Conservation (phyloP, 2,329 filamentous ascomycete genomes). For the Aspergillus sp. region DNA sequence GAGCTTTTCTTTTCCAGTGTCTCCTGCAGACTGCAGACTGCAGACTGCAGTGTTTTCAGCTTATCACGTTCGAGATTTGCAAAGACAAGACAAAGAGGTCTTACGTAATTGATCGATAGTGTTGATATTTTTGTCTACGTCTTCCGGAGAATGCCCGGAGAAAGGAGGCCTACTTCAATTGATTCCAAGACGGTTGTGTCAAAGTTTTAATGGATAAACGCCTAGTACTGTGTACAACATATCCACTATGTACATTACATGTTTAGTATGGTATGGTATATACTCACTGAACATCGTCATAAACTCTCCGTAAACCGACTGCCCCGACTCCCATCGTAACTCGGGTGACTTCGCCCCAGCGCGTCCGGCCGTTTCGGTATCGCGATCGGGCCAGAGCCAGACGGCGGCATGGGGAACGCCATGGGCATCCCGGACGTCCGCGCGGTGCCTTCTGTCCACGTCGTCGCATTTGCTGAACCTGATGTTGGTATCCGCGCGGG, state of each 20-base stretch:
- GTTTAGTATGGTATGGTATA: not conserved
- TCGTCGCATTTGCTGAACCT: slow-evolving; percentile 30
- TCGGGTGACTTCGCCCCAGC: slow-evolving; percentile 44
- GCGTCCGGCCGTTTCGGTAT: slow-evolving; percentile 34
- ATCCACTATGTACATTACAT: slow-evolving; percentile 8
- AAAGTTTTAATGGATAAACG: not conserved
- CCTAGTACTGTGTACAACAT: not conserved
- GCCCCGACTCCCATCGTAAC: slow-evolving; percentile 45
- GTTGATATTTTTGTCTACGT: not conserved
- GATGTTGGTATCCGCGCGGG: slow-evolving; percentile 45
- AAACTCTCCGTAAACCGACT: slow-evolving; percentile 46
- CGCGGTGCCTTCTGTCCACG: slow-evolving; percentile 24
- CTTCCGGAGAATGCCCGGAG: too few relatives aligned
- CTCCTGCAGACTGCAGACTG: not conserved
- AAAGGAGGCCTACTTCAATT: not conserved
- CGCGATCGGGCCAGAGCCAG: slow-evolving; percentile 19
- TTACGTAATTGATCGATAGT: not conserved
- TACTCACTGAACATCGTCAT: slow-evolving; percentile 14
- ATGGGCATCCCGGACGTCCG: slow-evolving; percentile 20
- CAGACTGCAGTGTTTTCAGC: not conserved
- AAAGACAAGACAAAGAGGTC: not conserved
- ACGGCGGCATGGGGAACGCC: slow-evolving; percentile 18
- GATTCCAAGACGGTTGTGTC: too few relatives aligned
- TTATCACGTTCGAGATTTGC: not conserved
- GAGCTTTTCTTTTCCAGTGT: not conserved